Evolutionary conservation across 2,329 filamentous ascomycete species (phyloP).

Genomic region (Pseudogymnoascus destructans): DNA sequence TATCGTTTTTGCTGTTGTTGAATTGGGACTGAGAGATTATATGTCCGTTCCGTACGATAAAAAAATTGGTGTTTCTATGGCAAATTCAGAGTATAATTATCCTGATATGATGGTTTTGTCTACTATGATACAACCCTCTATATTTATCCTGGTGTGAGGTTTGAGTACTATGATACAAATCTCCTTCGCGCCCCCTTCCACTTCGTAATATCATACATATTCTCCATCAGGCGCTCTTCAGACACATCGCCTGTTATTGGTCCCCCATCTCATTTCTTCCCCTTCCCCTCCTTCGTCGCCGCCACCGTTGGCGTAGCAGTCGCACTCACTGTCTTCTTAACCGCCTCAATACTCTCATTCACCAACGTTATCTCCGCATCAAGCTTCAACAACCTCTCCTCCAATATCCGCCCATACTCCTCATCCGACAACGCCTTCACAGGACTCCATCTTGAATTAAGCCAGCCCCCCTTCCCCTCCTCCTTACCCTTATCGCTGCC

Average conservation of each 20-base stretch:
- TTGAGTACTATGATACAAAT: background rate
- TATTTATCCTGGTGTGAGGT: background rate
- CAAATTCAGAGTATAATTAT: background rate
- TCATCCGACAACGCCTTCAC: constrained; percentile 57
- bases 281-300: background rate
- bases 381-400: constrained; percentile 56
- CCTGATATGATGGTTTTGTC: background rate
- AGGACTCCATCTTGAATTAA: constrained; percentile 57
- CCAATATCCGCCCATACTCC: constrained; percentile 58
- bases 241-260: too few species aligned
- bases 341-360: constrained; percentile 56
- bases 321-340: background rate
- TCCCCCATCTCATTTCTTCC: background rate
- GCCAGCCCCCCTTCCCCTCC: constrained; percentile 29
- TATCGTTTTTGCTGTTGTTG: background rate
- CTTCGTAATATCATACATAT: background rate
- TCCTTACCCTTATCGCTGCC: constrained; percentile 15
- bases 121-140: background rate
- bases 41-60: background rate
- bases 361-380: constrained; percentile 68
- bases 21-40: background rate
- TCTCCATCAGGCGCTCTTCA: background rate
- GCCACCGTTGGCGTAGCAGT: background rate
- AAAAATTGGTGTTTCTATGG: background rate
- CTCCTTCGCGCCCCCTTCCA: background rate